A percentile compares a stretch with the other conserved stretches of the same genome.
Evolutionary conservation across 2,329 filamentous ascomycete species (phyloP).

Genomic region (Fusarium sacchari): DNA sequence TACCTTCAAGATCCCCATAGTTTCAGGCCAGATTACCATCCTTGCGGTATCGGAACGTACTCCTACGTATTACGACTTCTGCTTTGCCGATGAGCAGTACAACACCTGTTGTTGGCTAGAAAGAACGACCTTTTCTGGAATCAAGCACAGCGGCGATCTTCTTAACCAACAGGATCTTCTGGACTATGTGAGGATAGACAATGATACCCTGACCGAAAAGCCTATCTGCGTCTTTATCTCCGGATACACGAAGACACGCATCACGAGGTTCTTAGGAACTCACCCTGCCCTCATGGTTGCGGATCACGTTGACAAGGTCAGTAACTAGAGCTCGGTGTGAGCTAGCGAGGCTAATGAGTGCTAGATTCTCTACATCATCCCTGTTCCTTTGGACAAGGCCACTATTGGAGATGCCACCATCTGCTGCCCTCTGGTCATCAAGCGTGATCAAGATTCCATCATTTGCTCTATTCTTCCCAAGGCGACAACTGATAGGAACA

Average conservation of each 20-base stretch:
- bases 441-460: background rate
- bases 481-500: background rate
- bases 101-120: background rate
- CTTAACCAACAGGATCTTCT: background rate
- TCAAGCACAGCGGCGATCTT: conserved; percentile 7
- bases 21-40: background rate
- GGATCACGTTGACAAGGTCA: conserved; percentile 8
- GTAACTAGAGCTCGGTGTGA: accelerated
- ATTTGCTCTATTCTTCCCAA: conserved; percentile 7
- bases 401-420: conserved; percentile 8
- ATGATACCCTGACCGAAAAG: background rate
- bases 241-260: background rate
- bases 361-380: conserved; percentile 6
- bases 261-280: background rate
- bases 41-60: background rate
- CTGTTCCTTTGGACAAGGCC: conserved; percentile 9
- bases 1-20: background rate
- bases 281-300: background rate
- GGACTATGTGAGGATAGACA: background rate
- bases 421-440: conserved; percentile 14
- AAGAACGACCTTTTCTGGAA: background rate
- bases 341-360: background rate
- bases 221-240: conserved; percentile 14
- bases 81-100: background rate
- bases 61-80: conserved; percentile 19